phyloP scores from a whole-genome alignment of 371 early-diverging fungal genomes.

The Rhizopus arrhizus region DNA sequence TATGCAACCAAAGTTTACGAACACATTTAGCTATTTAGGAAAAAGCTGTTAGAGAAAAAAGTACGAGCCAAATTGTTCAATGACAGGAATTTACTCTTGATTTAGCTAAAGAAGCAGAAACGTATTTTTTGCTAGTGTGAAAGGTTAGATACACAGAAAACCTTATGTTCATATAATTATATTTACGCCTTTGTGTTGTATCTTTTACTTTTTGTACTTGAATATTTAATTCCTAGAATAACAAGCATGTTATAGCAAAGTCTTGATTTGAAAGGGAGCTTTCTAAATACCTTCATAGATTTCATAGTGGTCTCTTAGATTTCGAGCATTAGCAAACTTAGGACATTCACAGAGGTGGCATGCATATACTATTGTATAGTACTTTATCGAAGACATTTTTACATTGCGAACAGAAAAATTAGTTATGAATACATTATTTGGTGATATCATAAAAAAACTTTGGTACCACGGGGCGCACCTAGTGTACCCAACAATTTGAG shows the following conservation, averaged over 20 bases:
- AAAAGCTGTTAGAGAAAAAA: slow-evolving; percentile 10
- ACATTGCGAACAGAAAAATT: neutral
- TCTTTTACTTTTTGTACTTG: slow-evolving; percentile 2
- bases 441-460: neutral
- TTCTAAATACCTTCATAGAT: neutral
- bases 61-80: slow-evolving; percentile 7
- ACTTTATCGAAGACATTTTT: slow-evolving; percentile 1
- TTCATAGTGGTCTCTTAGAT: slow-evolving; percentile 6
- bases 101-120: slow-evolving; percentile 19
- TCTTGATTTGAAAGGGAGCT: neutral
- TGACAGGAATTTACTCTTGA: slow-evolving; percentile 11
- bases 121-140: slow-evolving; percentile 15
- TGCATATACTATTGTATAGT: slow-evolving; percentile 1
- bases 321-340: slow-evolving; percentile 6
- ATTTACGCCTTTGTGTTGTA: slow-evolving; percentile 13
- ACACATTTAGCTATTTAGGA: slow-evolving; percentile 22
- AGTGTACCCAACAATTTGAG: too few species aligned
- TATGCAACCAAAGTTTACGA: slow-evolving; percentile 16
- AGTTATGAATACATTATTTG: slow-evolving; percentile 1
- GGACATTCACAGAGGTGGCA: slow-evolving; percentile 1
- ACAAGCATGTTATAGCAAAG: too few species aligned
- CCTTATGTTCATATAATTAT: slow-evolving; percentile 9
- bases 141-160: slow-evolving; percentile 15
- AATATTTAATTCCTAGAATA: neutral
- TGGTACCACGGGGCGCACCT: neutral